Evolutionary conservation across 345 rosid species (phyloP).

Genomic region (Cardamine resedifolia): DNA sequence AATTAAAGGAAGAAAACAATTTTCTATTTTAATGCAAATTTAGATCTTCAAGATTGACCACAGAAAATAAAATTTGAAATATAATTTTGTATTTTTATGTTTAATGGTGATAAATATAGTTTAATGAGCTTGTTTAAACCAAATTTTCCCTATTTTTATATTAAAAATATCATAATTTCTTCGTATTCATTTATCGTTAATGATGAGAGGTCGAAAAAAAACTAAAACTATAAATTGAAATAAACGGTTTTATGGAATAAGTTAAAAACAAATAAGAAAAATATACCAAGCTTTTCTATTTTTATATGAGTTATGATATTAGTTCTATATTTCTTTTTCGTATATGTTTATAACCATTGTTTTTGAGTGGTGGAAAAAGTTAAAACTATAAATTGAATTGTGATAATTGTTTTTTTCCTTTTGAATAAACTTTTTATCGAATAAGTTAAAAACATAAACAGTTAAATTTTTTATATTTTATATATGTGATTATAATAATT

Average conservation of each 20-base stretch:
- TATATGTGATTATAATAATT: no score
- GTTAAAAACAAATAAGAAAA: neutral
- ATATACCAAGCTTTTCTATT: no score
- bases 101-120: constrained; percentile 26
- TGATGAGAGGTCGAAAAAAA: neutral
- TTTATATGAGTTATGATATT: neutral
- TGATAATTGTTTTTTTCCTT: no score
- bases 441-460: no score
- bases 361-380: neutral
- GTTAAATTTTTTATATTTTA: no score
- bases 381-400: neutral
- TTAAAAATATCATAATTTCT: neutral
- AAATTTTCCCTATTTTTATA: constrained; percentile 29
- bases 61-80: neutral
- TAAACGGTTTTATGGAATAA: neutral
- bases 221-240: neutral
- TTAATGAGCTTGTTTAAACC: constrained; percentile 12
- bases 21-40: constrained; percentile 33
- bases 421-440: no score
- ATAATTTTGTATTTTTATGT: neutral
- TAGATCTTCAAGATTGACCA: constrained; percentile 35
- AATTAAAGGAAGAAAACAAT: constrained; percentile 20
- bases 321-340: neutral
- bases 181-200: neutral
- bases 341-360: neutral